These are phyloP conservation scores for Prototheca wickerhamii DNA, from an alignment of 163 green algal genomes.

Conservation along the genomic window DNA sequence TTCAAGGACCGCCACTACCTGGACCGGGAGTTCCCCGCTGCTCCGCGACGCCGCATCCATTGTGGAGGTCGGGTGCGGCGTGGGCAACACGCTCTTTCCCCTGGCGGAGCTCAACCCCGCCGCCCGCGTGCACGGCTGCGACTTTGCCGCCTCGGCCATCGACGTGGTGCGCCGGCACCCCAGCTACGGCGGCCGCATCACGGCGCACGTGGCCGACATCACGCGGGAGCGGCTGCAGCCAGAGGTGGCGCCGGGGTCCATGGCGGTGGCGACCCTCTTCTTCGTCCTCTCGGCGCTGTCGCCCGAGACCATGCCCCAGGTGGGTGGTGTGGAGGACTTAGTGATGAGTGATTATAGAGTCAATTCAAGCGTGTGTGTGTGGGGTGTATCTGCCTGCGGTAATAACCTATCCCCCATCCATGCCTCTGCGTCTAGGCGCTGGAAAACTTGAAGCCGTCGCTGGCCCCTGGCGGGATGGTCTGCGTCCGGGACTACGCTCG, in stretches of 20 bases:
- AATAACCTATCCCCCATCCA: neutral
- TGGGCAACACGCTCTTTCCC: constrained; percentile 85
- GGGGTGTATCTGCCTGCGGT: neutral
- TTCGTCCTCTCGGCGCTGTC: constrained; percentile 91
- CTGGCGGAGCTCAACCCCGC: constrained; percentile 65
- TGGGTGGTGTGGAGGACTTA: neutral
- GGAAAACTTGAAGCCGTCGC: constrained; percentile 37
- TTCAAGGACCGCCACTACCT: constrained; percentile 85
- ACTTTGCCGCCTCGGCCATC: constrained; percentile 77
- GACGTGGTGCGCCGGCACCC: constrained; percentile 42
- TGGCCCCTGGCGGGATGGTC: constrained; percentile 65
- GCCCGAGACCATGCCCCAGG: constrained; percentile 58
- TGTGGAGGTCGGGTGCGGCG: constrained; percentile 81
- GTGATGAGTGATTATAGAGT: neutral
- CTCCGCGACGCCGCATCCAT: neutral
- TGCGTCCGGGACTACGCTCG: constrained; percentile 51
- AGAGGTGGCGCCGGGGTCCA: constrained; percentile 27
- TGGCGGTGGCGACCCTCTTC: constrained; percentile 62
- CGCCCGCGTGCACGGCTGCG: constrained; percentile 65
- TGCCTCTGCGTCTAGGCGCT: constrained; percentile 24
- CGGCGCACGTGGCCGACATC: constrained; percentile 81
- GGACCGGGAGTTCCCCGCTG: constrained; percentile 3
- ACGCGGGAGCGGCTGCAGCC: constrained; percentile 42
- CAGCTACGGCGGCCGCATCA: constrained; percentile 30
- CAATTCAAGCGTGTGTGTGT: neutral